Evolutionary conservation across 176 grass and related monocot genomes (phyloP), one percentile per base, ranked within the genome.

Genomic region (Zoysia pacifica): DNA sequence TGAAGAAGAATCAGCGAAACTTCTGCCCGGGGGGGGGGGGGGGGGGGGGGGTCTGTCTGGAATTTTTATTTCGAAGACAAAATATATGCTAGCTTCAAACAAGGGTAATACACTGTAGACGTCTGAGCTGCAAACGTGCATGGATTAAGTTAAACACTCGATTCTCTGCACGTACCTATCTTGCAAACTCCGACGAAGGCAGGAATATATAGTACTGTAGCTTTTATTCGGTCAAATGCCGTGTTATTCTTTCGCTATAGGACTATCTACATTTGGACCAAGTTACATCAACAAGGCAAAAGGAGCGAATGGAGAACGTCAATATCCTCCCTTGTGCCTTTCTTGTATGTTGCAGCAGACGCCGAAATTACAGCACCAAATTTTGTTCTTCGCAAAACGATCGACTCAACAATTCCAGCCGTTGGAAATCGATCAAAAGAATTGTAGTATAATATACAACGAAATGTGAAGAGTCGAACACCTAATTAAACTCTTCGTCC

Each of bases 121-220:
- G 45, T 44, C 11, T 16, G 65, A 56, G 64, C 77, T 69, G 65
- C 39, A 68, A 56, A 69, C 56, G n/a, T 56, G 49, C 65, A 45
- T n/a, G 65, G 56, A 56, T 55, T 79, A 59, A 37, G 40, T 12
- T 19, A 70, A 28, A 49, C 15, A 35, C 6, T 61, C 14, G 47
- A 73, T 82, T 46, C 70, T 12, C 38, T 28, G 11, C 4, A 67
- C 13, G 35, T 39, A 42, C 82, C 39, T 47, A 47, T 36, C 62
- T 54, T 11, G 38, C 2, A 5, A 41, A 44, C 9, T 59, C 63
- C 65, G n/a, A 70, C 18, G 74, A 78, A 78, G 74, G 46, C 37
- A 78, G 62, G 55, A 84, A 84, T 70, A 53, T 75, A 45, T 8
- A 62, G 19, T 50, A 28, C 28, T 28, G 28, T 28, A 52, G 5